Evolutionary conservation across 176 grass and related monocot genomes (phyloP).

Genomic region (Juncus inflexus): DNA sequence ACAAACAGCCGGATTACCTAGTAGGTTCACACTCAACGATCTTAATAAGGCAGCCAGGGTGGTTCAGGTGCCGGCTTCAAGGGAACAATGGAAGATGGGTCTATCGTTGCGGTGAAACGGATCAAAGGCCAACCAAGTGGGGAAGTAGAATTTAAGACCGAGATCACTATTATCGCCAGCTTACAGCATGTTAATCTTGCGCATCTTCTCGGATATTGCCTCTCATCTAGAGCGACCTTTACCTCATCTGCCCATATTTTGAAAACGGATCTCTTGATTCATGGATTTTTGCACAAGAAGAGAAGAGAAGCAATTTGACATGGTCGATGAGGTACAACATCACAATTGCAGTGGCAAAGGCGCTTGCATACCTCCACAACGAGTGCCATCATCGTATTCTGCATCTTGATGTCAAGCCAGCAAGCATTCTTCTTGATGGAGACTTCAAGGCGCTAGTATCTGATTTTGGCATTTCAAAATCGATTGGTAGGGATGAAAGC

Average conservation of each 20-base stretch:
- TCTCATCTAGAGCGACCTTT: conserved; percentile 9
- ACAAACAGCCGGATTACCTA: conserved; percentile 1
- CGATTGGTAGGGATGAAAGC: conserved; percentile 44
- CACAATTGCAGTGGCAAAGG: conserved; percentile 48
- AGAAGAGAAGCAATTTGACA: conserved; percentile 24
- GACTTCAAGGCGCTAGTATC: conserved; percentile 40
- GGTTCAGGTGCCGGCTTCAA: conserved; percentile 42
- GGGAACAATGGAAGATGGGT: conserved; percentile 34
- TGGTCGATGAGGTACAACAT: conserved; percentile 36
- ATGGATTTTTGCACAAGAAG: conserved; percentile 47
- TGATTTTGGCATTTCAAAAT: conserved; percentile 60
- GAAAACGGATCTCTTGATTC: conserved; percentile 50
- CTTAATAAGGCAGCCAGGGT: too few relatives aligned
- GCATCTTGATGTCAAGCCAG: conserved; percentile 69
- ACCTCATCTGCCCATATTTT: conserved; percentile 51
- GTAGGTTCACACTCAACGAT: conserved; percentile 9
- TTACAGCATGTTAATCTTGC: conserved; percentile 53
- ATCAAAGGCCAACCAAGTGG: conserved; percentile 23
- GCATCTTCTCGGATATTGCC: conserved; percentile 59
- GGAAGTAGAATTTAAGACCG: conserved; percentile 42
- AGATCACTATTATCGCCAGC: conserved; percentile 37
- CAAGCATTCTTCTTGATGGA: conserved; percentile 63
- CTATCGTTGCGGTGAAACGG: conserved; percentile 48
- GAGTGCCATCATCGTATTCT: too few relatives aligned
- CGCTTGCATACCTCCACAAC: too few relatives aligned